phyloP scores from a whole-genome alignment of 805 yeast genomes.

The Ogataea ganodermae region DNA sequence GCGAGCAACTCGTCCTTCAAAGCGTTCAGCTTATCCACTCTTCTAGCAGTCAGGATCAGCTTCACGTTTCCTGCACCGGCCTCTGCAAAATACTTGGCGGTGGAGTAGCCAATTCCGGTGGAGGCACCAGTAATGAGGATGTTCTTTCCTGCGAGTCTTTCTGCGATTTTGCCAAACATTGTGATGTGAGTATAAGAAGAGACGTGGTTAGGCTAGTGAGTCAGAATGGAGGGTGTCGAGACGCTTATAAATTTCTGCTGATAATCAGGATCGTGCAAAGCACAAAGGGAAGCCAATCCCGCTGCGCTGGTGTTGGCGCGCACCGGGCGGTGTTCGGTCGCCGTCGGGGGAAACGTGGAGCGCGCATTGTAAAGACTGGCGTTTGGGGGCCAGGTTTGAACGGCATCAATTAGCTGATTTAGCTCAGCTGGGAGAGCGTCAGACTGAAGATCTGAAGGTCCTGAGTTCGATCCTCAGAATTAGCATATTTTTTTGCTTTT shows the following conservation, averaged over 20 bases:
- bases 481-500: conserved; percentile 15
- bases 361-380: background rate
- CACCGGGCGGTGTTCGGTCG: conserved; percentile 1
- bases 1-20: conserved; percentile 40
- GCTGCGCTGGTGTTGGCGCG: background rate
- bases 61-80: conserved; percentile 53
- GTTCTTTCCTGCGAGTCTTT: conserved; percentile 76
- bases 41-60: conserved; percentile 54
- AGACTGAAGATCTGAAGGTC: conserved; percentile 32
- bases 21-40: conserved; percentile 46
- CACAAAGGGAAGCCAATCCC: conserved; percentile 9
- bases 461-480: conserved; percentile 31
- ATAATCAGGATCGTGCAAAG: background rate
- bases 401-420: conserved; percentile 20
- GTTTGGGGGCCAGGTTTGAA: background rate
- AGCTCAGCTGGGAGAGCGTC: conserved; percentile 33
- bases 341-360: background rate
- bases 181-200: conserved; percentile 2
- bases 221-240: background rate
- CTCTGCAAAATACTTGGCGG: conserved; percentile 82
- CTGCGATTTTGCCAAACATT: conserved; percentile 58
- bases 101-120: conserved; percentile 91
- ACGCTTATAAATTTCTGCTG: background rate
- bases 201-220: conserved; percentile 4
- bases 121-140: conserved; percentile 95